Base-by-base conservation (phyloP, 768 basidiomycete species). In the Chalciporus chontae region DNA sequence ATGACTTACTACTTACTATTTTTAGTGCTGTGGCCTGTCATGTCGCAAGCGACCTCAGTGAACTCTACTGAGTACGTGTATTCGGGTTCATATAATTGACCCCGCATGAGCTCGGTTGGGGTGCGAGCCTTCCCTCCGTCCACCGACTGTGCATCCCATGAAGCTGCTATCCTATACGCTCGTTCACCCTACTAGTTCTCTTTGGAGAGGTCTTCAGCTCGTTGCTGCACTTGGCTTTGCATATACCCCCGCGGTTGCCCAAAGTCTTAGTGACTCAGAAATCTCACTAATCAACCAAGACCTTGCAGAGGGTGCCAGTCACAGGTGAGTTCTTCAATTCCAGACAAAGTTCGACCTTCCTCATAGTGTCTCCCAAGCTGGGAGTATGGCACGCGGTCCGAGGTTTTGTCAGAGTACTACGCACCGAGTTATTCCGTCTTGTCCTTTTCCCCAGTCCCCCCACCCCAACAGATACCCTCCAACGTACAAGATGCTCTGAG, bases 341-440 rank as follows among this genome's bases (percentile, higher is more conserved):
- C 14, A 6, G 4, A 7, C 21, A 10, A 32, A 10, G 14, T 13
- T 29, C 5, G 8, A 5, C 19, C 29, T 34, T 17, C 11, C 31
- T 55, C 18, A 51, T 6, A 11, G 40, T 24, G 18, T 23, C 21
- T 17, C 24, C 43, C 17, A 40, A 80, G 79, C 46, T 81, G 80
- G 80, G 79, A 80, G 48, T 69, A 76, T 45, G 80, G 80, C 38
- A 76, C 72, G 0, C 74, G 72, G 13, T 70, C 77, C 1, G 64
- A 81, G 54, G 77, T 78, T 7, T 70, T 82, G 40, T 66, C 75
- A 46, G 81, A 83, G 53, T 70, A 71, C 53, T 70, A 77, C 40
- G 67, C 72, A 5, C 69, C 77, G 5, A 50, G 62, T 4, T 74
- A 72, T 58, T 75, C 79, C n/a, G 77, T 78, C 45, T 66, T 76